Evolutionary conservation across 345 rosid genomes (phyloP).

Genomic region (Sisymbrium irio): DNA sequence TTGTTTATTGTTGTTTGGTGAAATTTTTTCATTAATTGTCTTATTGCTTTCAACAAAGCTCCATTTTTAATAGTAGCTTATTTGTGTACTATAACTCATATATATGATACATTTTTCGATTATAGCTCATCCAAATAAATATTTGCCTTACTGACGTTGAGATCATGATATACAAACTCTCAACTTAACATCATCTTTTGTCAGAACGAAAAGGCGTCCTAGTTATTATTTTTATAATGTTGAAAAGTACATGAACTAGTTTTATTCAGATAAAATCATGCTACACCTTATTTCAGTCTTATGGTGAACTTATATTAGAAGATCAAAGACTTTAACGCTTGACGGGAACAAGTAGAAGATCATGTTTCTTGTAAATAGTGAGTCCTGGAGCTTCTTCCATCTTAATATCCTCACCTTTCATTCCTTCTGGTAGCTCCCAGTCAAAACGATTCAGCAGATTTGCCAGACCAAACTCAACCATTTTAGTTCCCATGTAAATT

Average conservation of each 20-base stretch:
- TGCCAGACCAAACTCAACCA: slow-evolving; percentile 38
- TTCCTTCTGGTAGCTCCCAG: slow-evolving; percentile 40
- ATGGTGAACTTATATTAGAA: background rate
- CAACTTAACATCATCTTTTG: no score
- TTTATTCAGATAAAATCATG: background rate
- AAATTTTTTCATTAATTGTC: no score
- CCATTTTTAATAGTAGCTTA: no score
- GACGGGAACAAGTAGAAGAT: slow-evolving; percentile 36
- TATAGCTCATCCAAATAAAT: no score
- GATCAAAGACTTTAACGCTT: background rate
- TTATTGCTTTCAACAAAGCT: no score
- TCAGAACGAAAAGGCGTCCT: background rate
- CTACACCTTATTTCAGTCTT: background rate
- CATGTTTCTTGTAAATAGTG: slow-evolving; percentile 16
- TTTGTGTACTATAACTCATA: no score
- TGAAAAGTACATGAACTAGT: background rate
- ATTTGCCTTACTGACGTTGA: no score
- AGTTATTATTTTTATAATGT: background rate
- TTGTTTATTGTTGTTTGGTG: no score
- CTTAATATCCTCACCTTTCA: slow-evolving; percentile 28
- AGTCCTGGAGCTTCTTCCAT: slow-evolving; percentile 43
- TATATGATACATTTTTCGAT: no score
- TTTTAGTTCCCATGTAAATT: slow-evolving; percentile 21
- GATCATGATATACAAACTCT: no score
- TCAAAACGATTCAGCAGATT: slow-evolving; percentile 40